Percentiles rank a stretch among this genome's conserved stretches.
Conservation (phyloP, 441 rosid species). For the Jatropha multifida region DNA sequence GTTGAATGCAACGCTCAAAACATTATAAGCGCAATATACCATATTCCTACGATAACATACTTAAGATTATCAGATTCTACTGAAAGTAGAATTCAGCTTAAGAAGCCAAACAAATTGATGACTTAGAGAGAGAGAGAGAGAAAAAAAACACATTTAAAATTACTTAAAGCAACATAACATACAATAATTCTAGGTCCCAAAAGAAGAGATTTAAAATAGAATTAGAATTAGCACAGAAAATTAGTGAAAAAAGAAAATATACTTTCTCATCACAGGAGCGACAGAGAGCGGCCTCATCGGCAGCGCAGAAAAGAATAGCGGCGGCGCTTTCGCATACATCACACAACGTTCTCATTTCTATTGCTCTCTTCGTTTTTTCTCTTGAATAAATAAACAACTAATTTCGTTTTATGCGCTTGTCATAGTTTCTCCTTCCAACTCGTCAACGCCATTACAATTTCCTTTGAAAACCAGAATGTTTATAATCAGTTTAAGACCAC, state of each 20-base stretch:
- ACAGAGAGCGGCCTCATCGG: conserved; percentile 94
- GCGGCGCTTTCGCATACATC: conserved; percentile 88
- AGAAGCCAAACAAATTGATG: not conserved
- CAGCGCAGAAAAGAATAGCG: conserved; percentile 85
- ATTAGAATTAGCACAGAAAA: not conserved
- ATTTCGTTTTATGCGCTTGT: not conserved
- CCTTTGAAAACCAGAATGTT: no score
- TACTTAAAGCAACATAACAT: not conserved
- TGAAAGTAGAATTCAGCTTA: not conserved
- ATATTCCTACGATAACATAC: not conserved
- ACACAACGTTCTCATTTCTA: conserved; percentile 74
- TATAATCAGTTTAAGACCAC: no score
- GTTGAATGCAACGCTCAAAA: not conserved
- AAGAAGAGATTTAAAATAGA: not conserved
- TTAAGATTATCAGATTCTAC: no score
- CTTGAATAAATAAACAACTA: not conserved
- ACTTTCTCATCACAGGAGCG: conserved; percentile 76
- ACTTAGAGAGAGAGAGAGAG: not conserved
- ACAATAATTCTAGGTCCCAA: no score
- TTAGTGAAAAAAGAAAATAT: not conserved
- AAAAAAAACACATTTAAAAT: not conserved
- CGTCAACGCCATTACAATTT: not conserved
- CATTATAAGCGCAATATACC: no score
- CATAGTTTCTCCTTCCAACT: conserved; percentile 2
- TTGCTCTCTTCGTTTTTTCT: not conserved